Base-by-base conservation (phyloP, 352 stramenopile genomes). In the Globisporangium uncinulatum region DNA sequence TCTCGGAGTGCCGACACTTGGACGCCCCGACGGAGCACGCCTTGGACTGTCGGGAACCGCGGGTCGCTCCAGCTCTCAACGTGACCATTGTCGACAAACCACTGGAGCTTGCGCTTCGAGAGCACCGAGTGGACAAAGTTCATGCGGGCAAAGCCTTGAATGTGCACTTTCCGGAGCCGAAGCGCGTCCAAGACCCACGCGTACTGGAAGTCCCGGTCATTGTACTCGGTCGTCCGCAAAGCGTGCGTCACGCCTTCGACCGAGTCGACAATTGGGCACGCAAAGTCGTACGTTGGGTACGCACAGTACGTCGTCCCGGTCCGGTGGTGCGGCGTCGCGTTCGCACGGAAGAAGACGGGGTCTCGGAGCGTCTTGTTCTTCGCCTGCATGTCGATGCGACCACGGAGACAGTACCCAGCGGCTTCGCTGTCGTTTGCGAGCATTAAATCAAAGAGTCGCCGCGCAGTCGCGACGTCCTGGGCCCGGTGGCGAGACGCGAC, bases 101-200 rank as follows among this genome's bases (percentile, higher is more conserved):
- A 99, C 50, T 97, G 96, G 41, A 99, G 73, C 75, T 99, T 99
- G 51, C 97, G 92, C 83, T 99, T 99, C 57, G 87, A 98, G 57
- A 99, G 83, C 37, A 99, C 88, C 21, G 97, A 99, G 72, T 99
- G 94, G 62, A 98, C 92, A 71, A 99, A 99, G 80, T 99, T 99
- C 84, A 99, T 97, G 21, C 97, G 89, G 13, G 95, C 93, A 69
- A 99, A 99, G 51, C 93, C 86, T 71, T 99, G 94, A 55, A 94
- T 93, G 57, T 83, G 82, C 48, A 94, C 85, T 47, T 85, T 86
- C 53, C 85, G 83, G 45, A 94, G 73, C 13, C 80, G 65, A 34
- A 99, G 74, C 19, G 92, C 89, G 56, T 92, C 68, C 8, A 94
- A 62, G 34, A 94, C 89, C 96, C 96, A 99, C 59, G 96, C 81